Conservation (phyloP, 2,329 filamentous ascomycete species). For the Arthrobotrys conoides region DNA sequence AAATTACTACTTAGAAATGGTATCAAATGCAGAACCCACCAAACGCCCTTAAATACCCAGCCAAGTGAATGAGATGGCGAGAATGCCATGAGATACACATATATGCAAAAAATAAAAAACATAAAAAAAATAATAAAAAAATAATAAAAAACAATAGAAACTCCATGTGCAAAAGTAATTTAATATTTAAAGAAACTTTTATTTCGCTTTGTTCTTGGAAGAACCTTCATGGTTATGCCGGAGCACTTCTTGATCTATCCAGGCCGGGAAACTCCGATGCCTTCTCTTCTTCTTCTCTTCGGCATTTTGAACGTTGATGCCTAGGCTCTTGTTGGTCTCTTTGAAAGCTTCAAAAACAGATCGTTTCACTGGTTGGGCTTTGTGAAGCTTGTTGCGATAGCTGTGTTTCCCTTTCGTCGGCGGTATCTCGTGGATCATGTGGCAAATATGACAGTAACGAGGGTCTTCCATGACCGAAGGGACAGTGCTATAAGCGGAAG, state of each 20-base stretch:
- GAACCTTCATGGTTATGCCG: conserved; percentile 26
- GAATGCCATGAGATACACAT: conserved; percentile 8
- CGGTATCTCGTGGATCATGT: conserved; percentile 51
- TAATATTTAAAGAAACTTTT: conserved; percentile 14
- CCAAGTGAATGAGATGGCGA: conserved; percentile 13
- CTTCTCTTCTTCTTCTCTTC: conserved; percentile 48
- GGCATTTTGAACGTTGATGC: conserved; percentile 26
- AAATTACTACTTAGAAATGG: conserved; percentile 11
- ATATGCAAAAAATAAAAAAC: no score
- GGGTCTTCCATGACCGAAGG: conserved; percentile 42
- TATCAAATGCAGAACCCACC: conserved; percentile 14
- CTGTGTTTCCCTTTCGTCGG: conserved; percentile 42
- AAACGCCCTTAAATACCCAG: conserved; percentile 24
- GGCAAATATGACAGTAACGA: conserved; percentile 54
- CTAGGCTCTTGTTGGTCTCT: conserved; percentile 50
- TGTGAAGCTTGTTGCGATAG: conserved; percentile 49
- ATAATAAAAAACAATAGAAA: conserved; percentile 7
- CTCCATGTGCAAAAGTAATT: neutral
- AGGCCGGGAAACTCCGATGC: conserved; percentile 46
- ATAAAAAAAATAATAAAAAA: conserved; percentile 4
- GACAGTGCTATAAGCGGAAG: conserved; percentile 44
- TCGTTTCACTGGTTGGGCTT: conserved; percentile 35
- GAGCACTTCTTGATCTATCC: conserved; percentile 46
- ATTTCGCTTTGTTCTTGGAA: conserved; percentile 36
- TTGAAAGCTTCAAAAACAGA: conserved; percentile 55